Conservation (phyloP, 257 asterid species). For the Parsonsia alboflavescens region DNA sequence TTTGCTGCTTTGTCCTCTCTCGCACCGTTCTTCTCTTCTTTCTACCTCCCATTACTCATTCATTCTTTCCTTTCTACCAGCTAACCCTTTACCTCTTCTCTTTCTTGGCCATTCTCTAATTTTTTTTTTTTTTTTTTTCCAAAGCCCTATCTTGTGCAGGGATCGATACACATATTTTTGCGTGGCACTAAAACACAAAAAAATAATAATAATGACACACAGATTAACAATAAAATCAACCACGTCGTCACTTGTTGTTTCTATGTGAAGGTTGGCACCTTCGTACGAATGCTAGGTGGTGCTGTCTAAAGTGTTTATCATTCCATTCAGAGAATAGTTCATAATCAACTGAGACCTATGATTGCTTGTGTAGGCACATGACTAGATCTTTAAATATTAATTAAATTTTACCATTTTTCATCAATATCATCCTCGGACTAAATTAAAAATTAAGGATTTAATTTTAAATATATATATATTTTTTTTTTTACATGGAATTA, state of each 20-base stretch:
- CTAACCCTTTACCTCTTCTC: no score
- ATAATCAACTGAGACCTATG: no score
- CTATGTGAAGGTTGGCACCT: not conserved
- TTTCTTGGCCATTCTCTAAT: no score
- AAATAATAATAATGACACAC: not conserved
- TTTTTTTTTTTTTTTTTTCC: not conserved
- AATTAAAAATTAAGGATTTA: no score
- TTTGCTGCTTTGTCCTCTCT: not conserved
- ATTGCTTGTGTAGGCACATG: not conserved
- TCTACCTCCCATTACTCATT: no score
- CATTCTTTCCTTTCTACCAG: no score
- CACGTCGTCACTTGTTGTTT: slow-evolving; percentile 1
- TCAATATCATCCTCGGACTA: no score
- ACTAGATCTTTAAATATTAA: no score
- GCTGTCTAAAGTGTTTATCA: not conserved
- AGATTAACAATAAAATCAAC: not conserved
- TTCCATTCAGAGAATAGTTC: not conserved
- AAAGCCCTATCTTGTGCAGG: slow-evolving; percentile 1
- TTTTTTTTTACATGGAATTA: no score
- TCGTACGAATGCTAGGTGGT: slow-evolving; percentile 11
- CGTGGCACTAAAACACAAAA: not conserved
- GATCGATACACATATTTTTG: not conserved
- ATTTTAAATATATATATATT: no score
- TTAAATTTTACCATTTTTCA: no score
- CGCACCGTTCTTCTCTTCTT: not conserved